phyloP scores from a whole-genome alignment of 495 filamentous ascomycete genomes.

The Podospora appendiculata region DNA sequence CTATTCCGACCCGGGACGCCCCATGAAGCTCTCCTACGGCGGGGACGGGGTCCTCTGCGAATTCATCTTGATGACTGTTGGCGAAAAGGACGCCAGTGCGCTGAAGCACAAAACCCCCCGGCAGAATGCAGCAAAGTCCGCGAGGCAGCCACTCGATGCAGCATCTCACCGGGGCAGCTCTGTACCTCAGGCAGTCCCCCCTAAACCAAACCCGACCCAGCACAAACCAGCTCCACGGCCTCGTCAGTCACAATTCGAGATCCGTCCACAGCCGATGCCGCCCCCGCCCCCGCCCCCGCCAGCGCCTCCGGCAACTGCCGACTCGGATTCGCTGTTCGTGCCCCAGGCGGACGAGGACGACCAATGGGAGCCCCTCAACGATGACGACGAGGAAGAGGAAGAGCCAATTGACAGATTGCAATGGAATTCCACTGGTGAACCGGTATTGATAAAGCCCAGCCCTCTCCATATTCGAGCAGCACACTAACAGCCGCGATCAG shows the following conservation, averaged over 20 bases:
- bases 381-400: conserved; percentile 62
- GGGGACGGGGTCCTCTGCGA: conserved; percentile 69
- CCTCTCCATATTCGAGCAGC: background rate
- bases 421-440: conserved; percentile 67
- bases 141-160: conserved; percentile 23
- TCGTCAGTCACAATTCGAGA: conserved; percentile 23
- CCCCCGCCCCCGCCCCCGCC: conserved; percentile 55
- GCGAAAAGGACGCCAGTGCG: conserved; percentile 50
- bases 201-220: conserved; percentile 6
- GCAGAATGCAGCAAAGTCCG: conserved; percentile 17
- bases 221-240: conserved; percentile 2
- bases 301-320: conserved; percentile 54
- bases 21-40: conserved; percentile 75
- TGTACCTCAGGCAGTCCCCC: background rate
- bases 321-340: conserved; percentile 72
- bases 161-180: conserved; percentile 30
- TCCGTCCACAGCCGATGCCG: conserved; percentile 30
- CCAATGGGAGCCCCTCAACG: conserved; percentile 74
- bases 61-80: conserved; percentile 90
- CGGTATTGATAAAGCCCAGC: conserved; percentile 20
- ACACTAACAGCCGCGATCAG: conserved; percentile 21
- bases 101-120: conserved; percentile 34
- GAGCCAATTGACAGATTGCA: conserved; percentile 54
- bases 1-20: conserved; percentile 73
- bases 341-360: conserved; percentile 61